Conservation (phyloP, 331 rosid genomes). For the Pyrus hybrid region DNA sequence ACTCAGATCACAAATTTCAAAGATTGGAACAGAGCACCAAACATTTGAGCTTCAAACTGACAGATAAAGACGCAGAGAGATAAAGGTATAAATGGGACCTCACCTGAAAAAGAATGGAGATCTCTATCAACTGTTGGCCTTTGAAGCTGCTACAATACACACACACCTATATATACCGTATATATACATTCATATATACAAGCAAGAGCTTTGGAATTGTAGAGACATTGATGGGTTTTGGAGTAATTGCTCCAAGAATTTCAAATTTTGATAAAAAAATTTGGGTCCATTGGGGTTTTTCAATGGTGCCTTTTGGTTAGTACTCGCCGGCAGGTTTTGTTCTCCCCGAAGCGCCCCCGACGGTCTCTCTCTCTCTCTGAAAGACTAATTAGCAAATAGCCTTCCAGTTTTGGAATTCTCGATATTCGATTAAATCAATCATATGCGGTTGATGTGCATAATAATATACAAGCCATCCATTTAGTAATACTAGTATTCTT, state of each 20-base stretch:
- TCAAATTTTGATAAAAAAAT: slow-evolving; percentile 18
- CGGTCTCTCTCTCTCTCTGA: background rate
- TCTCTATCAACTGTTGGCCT: slow-evolving; percentile 31
- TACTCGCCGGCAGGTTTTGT: slow-evolving; percentile 12
- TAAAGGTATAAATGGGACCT: slow-evolving; percentile 6
- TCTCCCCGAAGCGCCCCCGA: slow-evolving; percentile 27
- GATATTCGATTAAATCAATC: background rate
- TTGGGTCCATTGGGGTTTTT: background rate
- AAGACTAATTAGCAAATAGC: background rate
- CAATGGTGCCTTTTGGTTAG: background rate
- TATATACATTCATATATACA: background rate
- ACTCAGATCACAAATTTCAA: background rate
- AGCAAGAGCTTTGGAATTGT: slow-evolving; percentile 1
- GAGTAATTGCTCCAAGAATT: background rate
- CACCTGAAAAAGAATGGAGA: slow-evolving; percentile 38
- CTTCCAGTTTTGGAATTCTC: background rate
- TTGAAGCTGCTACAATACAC: slow-evolving; percentile 12
- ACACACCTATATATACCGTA: background rate
- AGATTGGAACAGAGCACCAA: background rate
- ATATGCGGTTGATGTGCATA: background rate
- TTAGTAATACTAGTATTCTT: no score
- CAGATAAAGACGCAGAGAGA: slow-evolving; percentile 1
- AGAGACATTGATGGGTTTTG: slow-evolving; percentile 11
- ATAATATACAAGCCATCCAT: accelerated
- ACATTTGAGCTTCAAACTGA: background rate